Evolutionary conservation across 805 yeast species (phyloP).

Genomic region (Cyberlindnera maritima): DNA sequence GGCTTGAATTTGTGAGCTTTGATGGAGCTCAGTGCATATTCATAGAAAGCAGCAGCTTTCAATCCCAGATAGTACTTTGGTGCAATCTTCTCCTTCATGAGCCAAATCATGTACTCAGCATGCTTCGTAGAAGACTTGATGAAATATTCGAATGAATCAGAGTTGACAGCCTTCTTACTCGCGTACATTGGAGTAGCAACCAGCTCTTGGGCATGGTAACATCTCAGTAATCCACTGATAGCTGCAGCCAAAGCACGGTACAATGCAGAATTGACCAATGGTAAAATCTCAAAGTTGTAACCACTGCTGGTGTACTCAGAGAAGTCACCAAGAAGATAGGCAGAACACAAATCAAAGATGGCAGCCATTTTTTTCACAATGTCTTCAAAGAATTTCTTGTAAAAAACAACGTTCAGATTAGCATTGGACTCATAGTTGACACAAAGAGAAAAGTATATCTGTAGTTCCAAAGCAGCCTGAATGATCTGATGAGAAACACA

Average conservation of each 20-base stretch:
- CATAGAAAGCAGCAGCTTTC: constrained; percentile 11
- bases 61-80: constrained; percentile 15
- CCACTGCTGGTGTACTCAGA: constrained; percentile 4
- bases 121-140: background rate
- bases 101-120: constrained; percentile 5
- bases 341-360: constrained; percentile 11
- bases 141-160: constrained; percentile 6
- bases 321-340: constrained; percentile 13
- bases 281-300: constrained; percentile 14
- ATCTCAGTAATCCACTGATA: constrained; percentile 9
- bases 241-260: constrained; percentile 3
- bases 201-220: constrained; percentile 20
- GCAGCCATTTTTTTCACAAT: background rate
- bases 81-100: constrained; percentile 13
- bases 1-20: constrained; percentile 15
- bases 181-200: constrained; percentile 4
- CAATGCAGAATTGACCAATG: constrained; percentile 10
- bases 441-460: constrained; percentile 12
- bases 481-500: constrained; percentile 8
- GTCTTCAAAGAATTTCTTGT: constrained; percentile 11
- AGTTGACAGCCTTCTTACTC: background rate
- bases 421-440: constrained; percentile 17
- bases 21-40: constrained; percentile 9
- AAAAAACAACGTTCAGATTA: constrained; percentile 8
- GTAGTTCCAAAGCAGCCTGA: constrained; percentile 12